phyloP scores from a whole-genome alignment of 805 yeast genomes.

The Vanderwaltozyma verrucispora region DNA sequence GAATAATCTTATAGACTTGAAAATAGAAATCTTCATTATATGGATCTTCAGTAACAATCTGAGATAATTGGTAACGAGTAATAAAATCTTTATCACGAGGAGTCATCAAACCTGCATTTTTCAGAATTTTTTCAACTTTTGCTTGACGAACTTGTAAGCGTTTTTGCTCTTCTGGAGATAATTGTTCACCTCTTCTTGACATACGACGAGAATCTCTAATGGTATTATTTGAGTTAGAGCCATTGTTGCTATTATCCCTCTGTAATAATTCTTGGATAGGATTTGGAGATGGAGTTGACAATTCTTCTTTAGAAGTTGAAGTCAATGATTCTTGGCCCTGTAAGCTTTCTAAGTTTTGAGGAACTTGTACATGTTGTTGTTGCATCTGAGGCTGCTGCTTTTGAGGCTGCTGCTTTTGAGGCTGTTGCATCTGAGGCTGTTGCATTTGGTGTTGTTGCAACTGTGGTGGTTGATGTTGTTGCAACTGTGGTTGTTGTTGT shows the following conservation, averaged over 20 bases:
- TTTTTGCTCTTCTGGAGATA: slow-evolving; percentile 66
- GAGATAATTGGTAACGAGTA: slow-evolving; percentile 87
- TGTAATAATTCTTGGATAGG: slow-evolving; percentile 1
- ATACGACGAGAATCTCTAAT: slow-evolving; percentile 12
- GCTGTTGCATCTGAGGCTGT: slow-evolving; percentile 3
- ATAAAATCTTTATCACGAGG: slow-evolving; percentile 95
- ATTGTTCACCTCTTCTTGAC: slow-evolving; percentile 29
- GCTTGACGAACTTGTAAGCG: slow-evolving; percentile 58
- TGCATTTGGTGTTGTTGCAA: slow-evolving; percentile 8
- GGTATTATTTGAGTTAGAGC: neutral
- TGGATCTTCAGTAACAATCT: slow-evolving; percentile 94
- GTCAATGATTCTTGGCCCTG: neutral
- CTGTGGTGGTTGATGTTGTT: slow-evolving; percentile 10
- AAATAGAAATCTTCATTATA: slow-evolving; percentile 93
- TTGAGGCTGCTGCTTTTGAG: slow-evolving; percentile 9
- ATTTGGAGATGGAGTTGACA: neutral
- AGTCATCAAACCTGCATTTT: slow-evolving; percentile 89
- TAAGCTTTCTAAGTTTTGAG: slow-evolving; percentile 6
- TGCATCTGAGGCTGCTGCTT: slow-evolving; percentile 4
- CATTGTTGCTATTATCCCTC: slow-evolving; percentile 1
- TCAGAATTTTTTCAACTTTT: slow-evolving; percentile 63
- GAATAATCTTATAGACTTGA: slow-evolving; percentile 77
- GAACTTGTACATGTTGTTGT: slow-evolving; percentile 3
- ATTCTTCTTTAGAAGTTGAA: neutral
- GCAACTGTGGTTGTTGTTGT: slow-evolving; percentile 14